Evolutionary conservation across 1,139 yeast genomes (phyloP).

Genomic region (Scheffersomyces lignicola): DNA sequence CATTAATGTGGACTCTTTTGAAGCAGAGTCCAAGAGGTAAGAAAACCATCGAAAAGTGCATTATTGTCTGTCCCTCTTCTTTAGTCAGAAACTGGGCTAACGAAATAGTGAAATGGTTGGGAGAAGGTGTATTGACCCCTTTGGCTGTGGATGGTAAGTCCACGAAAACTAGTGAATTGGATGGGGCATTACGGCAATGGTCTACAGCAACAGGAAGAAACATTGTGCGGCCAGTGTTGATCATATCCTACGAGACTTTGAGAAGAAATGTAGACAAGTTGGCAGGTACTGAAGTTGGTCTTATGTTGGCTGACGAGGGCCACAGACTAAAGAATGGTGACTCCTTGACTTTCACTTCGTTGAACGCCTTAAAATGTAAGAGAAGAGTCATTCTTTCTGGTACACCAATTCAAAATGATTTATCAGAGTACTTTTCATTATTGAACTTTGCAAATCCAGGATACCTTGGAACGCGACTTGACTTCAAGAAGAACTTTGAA

Average conservation of each 20-base stretch:
- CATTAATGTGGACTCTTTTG: constrained; percentile 91
- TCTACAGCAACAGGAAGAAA: constrained; percentile 85
- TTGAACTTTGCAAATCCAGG: constrained; percentile 96
- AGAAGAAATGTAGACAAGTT: constrained; percentile 81
- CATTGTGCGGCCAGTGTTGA: constrained; percentile 88
- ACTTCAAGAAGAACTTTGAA: constrained; percentile 85
- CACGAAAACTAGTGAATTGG: constrained; percentile 66
- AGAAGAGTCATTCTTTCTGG: constrained; percentile 93
- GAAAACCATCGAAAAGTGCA: constrained; percentile 82
- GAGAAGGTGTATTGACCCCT: constrained; percentile 85
- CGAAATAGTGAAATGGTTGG: constrained; percentile 93
- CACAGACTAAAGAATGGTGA: constrained; percentile 95
- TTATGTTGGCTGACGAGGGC: constrained; percentile 94
- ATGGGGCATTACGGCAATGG: constrained; percentile 77
- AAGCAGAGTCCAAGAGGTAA: constrained; percentile 89
- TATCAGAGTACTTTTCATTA: constrained; percentile 90
- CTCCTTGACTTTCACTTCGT: constrained; percentile 85
- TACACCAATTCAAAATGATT: constrained; percentile 95
- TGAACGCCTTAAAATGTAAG: constrained; percentile 78
- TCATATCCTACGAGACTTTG: constrained; percentile 93
- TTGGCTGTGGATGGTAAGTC: constrained; percentile 90
- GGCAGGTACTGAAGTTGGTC: constrained; percentile 79
- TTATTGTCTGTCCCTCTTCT: constrained; percentile 94
- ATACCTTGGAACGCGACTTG: constrained; percentile 76
- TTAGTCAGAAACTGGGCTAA: constrained; percentile 97